phyloP scores from a whole-genome alignment of 495 filamentous ascomycete genomes.

The Podospora sp. region DNA sequence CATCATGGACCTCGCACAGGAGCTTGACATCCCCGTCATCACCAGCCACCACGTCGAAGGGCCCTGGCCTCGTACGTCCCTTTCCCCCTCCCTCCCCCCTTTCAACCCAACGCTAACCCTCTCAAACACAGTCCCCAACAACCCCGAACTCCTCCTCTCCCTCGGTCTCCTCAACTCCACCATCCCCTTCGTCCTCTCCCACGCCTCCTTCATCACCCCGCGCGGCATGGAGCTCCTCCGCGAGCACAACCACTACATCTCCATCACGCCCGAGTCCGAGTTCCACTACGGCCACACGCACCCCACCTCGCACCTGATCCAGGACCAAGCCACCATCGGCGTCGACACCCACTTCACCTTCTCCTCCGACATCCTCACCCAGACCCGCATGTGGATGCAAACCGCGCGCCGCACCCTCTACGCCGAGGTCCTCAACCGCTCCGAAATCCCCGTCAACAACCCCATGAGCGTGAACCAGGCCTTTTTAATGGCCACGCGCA shows the following conservation, averaged over 20 bases:
- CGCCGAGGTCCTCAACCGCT: constrained; percentile 37
- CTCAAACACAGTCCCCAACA: constrained; percentile 25
- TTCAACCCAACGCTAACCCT: neutral
- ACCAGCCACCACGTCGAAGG: constrained; percentile 38
- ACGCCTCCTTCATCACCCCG: constrained; percentile 33
- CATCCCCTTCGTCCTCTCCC: constrained; percentile 45
- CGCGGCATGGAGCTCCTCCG: constrained; percentile 34
- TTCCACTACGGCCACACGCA: constrained; percentile 41
- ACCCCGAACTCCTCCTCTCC: constrained; percentile 34
- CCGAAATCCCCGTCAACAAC: constrained; percentile 42
- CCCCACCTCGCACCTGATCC: constrained; percentile 33
- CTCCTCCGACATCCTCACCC: constrained; percentile 45
- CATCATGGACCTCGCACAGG: constrained; percentile 32
- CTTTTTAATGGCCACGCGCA: constrained; percentile 50
- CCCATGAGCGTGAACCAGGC: constrained; percentile 51
- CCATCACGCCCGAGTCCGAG: constrained; percentile 47
- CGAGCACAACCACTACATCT: constrained; percentile 40
- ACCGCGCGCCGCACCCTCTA: constrained; percentile 37
- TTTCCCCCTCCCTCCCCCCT: neutral
- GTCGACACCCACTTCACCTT: constrained; percentile 20
- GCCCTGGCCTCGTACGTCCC: constrained; percentile 33
- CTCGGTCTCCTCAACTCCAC: constrained; percentile 35
- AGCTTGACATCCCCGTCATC: constrained; percentile 35
- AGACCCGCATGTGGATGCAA: constrained; percentile 48
- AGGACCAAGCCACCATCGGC: constrained; percentile 35